Evolutionary conservation across 495 filamentous ascomycete species (phyloP).

Genomic region (Xylaria bambusicola): DNA sequence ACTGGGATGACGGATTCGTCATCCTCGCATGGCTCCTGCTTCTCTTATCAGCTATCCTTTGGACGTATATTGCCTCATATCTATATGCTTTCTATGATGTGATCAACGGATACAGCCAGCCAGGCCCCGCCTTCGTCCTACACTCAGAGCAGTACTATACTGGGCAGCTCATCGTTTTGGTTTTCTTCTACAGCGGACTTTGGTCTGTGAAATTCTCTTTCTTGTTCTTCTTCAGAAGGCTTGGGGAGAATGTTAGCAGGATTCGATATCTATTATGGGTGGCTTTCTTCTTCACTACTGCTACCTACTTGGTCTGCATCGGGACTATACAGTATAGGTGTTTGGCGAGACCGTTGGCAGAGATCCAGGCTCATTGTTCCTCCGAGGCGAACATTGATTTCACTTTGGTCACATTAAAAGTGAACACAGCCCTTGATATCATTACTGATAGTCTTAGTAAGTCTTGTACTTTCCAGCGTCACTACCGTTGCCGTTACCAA

Average conservation of each 20-base stretch:
- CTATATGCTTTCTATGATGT: too few relatives aligned
- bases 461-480: too few relatives aligned
- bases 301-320: conserved; percentile 25
- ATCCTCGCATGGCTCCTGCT: conserved; percentile 12
- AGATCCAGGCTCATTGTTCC: too few relatives aligned
- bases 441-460: too few relatives aligned
- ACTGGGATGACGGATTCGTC: conserved; percentile 18
- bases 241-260: conserved; percentile 20
- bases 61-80: conserved; percentile 18
- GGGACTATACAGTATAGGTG: too few relatives aligned
- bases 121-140: neutral
- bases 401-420: too few relatives aligned
- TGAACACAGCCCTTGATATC: too few relatives aligned
- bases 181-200: conserved; percentile 31
- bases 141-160: too few relatives aligned
- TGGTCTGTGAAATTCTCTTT: conserved; percentile 33
- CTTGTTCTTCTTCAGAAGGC: conserved; percentile 34
- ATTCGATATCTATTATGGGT: conserved; percentile 25
- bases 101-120: neutral
- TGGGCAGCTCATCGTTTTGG: conserved; percentile 16
- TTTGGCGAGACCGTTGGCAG: too few relatives aligned
- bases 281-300: conserved; percentile 18
- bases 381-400: too few relatives aligned
- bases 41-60: conserved; percentile 6
- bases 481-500: too few relatives aligned